Conservation (phyloP, 805 yeast genomes). For the Ogataea methanolica region DNA sequence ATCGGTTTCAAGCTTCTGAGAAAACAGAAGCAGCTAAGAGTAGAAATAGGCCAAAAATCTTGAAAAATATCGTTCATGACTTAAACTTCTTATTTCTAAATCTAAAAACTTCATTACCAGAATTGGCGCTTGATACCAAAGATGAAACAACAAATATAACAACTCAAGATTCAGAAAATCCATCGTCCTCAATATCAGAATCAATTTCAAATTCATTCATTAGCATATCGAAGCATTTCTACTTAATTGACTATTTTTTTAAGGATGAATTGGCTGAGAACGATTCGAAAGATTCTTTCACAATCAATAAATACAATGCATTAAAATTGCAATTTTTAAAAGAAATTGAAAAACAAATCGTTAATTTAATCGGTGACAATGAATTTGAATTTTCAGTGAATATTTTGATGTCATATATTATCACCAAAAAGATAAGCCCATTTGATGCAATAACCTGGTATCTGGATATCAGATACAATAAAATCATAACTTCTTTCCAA, state of each 20-base stretch:
- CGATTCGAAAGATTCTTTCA: conserved; percentile 3
- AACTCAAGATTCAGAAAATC: not conserved
- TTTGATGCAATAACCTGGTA: conserved; percentile 21
- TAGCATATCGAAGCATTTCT: conserved; percentile 22
- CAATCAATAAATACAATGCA: conserved; percentile 14
- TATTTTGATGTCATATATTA: conserved; percentile 21
- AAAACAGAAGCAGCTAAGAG: conserved; percentile 8
- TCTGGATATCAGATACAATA: conserved; percentile 18
- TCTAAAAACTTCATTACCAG: conserved; percentile 9
- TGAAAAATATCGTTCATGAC: conserved; percentile 25
- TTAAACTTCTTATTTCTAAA: conserved; percentile 17
- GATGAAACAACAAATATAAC: not conserved
- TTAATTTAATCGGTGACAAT: conserved; percentile 20
- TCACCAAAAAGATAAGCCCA: conserved; percentile 16
- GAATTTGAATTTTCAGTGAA: conserved; percentile 26
- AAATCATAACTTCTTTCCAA: conserved; percentile 3
- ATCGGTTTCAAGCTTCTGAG: conserved; percentile 2
- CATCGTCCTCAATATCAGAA: conserved; percentile 4
- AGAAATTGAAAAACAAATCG: conserved; percentile 17
- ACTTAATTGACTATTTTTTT: conserved; percentile 21
- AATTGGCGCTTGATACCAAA: conserved; percentile 1
- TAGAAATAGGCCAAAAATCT: conserved; percentile 14
- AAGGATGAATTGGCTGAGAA: conserved; percentile 8
- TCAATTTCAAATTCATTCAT: conserved; percentile 16
- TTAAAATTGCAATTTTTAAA: conserved; percentile 15